Conservation (phyloP, 805 yeast genomes). For the Pichia scutulata region DNA sequence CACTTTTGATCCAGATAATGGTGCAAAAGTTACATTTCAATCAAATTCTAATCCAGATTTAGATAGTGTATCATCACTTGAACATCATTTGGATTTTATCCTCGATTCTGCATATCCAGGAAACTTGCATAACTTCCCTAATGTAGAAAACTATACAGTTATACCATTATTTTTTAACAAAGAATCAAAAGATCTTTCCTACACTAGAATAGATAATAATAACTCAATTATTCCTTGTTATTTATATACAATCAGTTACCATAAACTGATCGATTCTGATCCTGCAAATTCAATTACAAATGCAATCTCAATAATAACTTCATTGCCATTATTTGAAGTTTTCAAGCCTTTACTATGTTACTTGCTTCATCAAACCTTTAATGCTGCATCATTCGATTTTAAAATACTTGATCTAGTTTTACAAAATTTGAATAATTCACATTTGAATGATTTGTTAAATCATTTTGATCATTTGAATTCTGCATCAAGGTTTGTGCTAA, state of each 20-base stretch:
- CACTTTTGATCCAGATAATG: conserved; percentile 43
- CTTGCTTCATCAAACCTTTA: conserved; percentile 36
- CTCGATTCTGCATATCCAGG: conserved; percentile 22
- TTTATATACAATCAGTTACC: conserved; percentile 25
- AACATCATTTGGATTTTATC: conserved; percentile 39
- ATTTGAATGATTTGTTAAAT: conserved; percentile 24
- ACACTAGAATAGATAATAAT: conserved; percentile 7
- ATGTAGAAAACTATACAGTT: conserved; percentile 51
- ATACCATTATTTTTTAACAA: conserved; percentile 39
- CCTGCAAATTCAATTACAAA: conserved; percentile 36
- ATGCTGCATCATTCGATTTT: conserved; percentile 1
- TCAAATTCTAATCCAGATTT: conserved; percentile 31
- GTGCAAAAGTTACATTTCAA: background rate
- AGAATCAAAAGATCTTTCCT: background rate
- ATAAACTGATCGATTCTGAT: conserved; percentile 17
- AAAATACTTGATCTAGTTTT: conserved; percentile 8
- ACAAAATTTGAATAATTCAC: conserved; percentile 16
- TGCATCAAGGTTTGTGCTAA: conserved; percentile 16
- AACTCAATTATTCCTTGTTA: conserved; percentile 15
- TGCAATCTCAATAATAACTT: conserved; percentile 40
- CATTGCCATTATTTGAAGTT: conserved; percentile 36
- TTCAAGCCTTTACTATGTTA: conserved; percentile 43
- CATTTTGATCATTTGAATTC: conserved; percentile 10
- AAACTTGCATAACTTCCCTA: conserved; percentile 35
- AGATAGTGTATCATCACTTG: conserved; percentile 46